Conservation (phyloP, 2,329 filamentous ascomycete genomes). For the Helminthosporium solani region DNA sequence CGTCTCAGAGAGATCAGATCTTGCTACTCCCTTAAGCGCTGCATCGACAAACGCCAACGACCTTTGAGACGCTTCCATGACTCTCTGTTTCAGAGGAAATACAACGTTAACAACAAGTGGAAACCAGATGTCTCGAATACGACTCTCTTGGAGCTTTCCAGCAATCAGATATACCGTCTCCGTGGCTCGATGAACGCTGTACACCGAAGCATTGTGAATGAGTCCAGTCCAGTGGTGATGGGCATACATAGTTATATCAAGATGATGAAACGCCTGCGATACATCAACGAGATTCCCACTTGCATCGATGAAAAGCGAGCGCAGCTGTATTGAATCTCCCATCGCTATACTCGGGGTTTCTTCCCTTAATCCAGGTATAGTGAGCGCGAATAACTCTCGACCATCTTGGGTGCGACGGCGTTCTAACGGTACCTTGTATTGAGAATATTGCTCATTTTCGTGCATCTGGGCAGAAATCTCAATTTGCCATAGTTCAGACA, state of each 20-base stretch:
- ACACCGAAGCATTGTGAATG: slow-evolving; percentile 23
- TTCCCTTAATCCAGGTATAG: slow-evolving; percentile 34
- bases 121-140: background rate
- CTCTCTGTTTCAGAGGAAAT: slow-evolving; percentile 20
- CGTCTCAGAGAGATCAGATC: background rate
- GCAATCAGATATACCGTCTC: slow-evolving; percentile 27
- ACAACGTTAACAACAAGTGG: slow-evolving; percentile 25
- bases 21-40: background rate
- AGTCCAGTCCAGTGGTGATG: slow-evolving; percentile 19
- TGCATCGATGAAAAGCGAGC: slow-evolving; percentile 26
- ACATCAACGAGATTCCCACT: slow-evolving; percentile 11
- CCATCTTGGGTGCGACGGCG: background rate
- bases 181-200: slow-evolving; percentile 21
- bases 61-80: background rate
- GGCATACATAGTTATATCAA: background rate
- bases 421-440: slow-evolving; percentile 21
- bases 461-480: slow-evolving; percentile 20
- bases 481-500: slow-evolving; percentile 11
- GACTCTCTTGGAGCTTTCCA: slow-evolving; percentile 11
- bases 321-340: slow-evolving; percentile 35
- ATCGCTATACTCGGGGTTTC: slow-evolving; percentile 33
- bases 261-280: background rate
- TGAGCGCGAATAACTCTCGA: slow-evolving; percentile 16
- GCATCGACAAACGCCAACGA: slow-evolving; percentile 10
- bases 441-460: slow-evolving; percentile 20